A percentile compares a stretch with the other conserved stretches of the same genome.
These are phyloP conservation scores for Aspergillus diversus DNA, from an alignment of 495 filamentous ascomycete genomes.

Conservation along the genomic window DNA sequence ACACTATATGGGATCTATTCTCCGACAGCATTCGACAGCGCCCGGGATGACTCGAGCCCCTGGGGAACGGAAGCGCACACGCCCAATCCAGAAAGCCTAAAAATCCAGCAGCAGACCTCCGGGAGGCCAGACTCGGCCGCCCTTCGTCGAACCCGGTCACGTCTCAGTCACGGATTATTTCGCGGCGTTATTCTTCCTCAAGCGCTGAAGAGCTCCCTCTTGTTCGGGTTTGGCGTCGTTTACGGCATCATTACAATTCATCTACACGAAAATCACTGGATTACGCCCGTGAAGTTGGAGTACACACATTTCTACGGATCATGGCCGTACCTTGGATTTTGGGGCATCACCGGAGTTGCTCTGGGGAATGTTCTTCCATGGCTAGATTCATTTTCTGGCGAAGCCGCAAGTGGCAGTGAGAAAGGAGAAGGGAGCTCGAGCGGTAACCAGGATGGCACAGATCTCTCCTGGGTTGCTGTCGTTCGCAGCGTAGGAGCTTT, in stretches of 20 bases:
- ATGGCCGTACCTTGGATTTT: slow-evolving; percentile 73
- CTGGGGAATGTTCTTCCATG: slow-evolving; percentile 82
- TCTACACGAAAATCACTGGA: slow-evolving; percentile 69
- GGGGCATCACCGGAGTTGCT: slow-evolving; percentile 77
- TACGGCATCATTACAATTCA: slow-evolving; percentile 89
- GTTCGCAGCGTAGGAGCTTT: slow-evolving; percentile 91
- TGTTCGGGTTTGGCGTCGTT: slow-evolving; percentile 81
- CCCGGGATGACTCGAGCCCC: slow-evolving; percentile 57
- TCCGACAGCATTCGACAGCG: slow-evolving; percentile 59
- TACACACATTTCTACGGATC: slow-evolving; percentile 60
- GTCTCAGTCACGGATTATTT: slow-evolving; percentile 47
- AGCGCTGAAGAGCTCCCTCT: slow-evolving; percentile 58
- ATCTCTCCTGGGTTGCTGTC: slow-evolving; percentile 77
- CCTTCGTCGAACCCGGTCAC: slow-evolving; percentile 40
- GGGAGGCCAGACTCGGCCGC: slow-evolving; percentile 34
- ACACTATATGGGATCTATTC: slow-evolving; percentile 92
- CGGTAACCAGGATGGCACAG: slow-evolving; percentile 33
- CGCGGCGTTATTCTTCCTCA: slow-evolving; percentile 50
- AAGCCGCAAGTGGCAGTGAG: slow-evolving; percentile 23
- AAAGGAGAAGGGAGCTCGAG: slow-evolving; percentile 29
- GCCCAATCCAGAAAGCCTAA: slow-evolving; percentile 41
- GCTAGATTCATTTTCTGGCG: slow-evolving; percentile 71
- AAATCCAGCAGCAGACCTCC: slow-evolving; percentile 27
- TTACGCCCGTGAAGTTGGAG: slow-evolving; percentile 65
- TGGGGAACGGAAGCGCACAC: slow-evolving; percentile 77